phyloP scores from a whole-genome alignment of 2,329 filamentous ascomycete genomes.

The Colletotrichum caudatum region DNA sequence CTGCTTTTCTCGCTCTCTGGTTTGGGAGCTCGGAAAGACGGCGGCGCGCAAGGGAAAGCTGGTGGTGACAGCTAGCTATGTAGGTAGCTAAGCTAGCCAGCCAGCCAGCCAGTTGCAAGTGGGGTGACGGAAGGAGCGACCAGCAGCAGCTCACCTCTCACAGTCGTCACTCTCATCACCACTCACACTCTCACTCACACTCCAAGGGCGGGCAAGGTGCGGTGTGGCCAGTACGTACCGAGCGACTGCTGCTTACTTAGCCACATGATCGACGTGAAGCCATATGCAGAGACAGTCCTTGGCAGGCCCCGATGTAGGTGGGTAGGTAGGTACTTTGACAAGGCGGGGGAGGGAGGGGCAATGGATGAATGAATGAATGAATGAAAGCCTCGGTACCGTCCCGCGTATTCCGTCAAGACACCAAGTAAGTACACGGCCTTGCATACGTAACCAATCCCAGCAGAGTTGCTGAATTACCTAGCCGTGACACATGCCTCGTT shows the following conservation, averaged over 20 bases:
- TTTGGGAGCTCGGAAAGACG: not conserved
- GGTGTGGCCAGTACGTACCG: slow-evolving; percentile 8
- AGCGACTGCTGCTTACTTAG: not conserved
- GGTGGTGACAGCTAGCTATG: slow-evolving; percentile 5
- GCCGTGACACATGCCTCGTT: not conserved
- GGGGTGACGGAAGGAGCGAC: not conserved
- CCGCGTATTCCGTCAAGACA: not conserved
- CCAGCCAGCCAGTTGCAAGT: not conserved
- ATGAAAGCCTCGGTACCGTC: not conserved
- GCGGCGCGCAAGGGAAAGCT: not conserved
- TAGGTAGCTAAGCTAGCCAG: not conserved
- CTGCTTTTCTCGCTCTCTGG: not conserved
- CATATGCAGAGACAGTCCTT: slow-evolving; percentile 4
- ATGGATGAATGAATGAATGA: not conserved
- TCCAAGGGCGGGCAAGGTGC: not conserved
- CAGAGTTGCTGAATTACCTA: not conserved
- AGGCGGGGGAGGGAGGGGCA: not conserved
- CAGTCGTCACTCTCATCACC: not conserved
- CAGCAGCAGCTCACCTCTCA: not conserved
- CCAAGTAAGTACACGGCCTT: no score
- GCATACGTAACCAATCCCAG: not conserved
- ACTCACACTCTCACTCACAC: no score
- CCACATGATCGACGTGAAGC: slow-evolving; percentile 14
- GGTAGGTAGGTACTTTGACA: not conserved
- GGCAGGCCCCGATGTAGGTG: not conserved